phyloP scores from a whole-genome alignment of 2,329 filamentous ascomycete genomes.

The Neonectria neomacrospora region DNA sequence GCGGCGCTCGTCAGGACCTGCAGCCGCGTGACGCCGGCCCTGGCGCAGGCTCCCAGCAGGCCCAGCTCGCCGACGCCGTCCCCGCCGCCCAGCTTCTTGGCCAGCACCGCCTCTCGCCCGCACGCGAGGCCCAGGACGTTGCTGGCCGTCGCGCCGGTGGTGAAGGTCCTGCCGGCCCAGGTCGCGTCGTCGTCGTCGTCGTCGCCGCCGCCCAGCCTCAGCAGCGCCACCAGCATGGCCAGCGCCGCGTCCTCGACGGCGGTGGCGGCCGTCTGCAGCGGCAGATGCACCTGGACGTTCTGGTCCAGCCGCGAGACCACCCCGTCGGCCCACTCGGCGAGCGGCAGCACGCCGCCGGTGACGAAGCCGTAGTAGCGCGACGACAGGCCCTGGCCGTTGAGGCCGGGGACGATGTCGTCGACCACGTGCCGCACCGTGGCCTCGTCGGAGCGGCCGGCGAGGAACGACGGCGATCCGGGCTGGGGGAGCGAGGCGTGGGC shows the following conservation, averaged over 20 bases:
- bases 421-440: conserved; percentile 55
- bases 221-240: conserved; percentile 73
- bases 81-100: conserved; percentile 45
- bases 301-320: conserved; percentile 85
- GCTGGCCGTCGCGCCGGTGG: conserved; percentile 75
- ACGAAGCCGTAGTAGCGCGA: conserved; percentile 89
- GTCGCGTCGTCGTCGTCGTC: conserved; percentile 59
- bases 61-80: conserved; percentile 74
- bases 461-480: conserved; percentile 45
- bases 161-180: conserved; percentile 67
- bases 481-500: conserved; percentile 56
- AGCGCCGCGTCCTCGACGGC: conserved; percentile 80
- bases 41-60: conserved; percentile 71
- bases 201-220: too few relatives aligned
- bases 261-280: conserved; percentile 78
- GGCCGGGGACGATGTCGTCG: conserved; percentile 62
- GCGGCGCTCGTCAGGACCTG: conserved; percentile 84
- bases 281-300: conserved; percentile 85
- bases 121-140: conserved; percentile 82
- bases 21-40: conserved; percentile 72
- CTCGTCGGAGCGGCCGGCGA: conserved; percentile 47
- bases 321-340: conserved; percentile 84
- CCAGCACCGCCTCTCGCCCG: conserved; percentile 72
- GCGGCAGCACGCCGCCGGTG: conserved; percentile 81
- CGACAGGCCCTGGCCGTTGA: conserved; percentile 73